Evolutionary conservation across 805 yeast genomes (phyloP), one percentile per base, ranked within the genome.

Genomic region (Scheffersomyces spartinae): DNA sequence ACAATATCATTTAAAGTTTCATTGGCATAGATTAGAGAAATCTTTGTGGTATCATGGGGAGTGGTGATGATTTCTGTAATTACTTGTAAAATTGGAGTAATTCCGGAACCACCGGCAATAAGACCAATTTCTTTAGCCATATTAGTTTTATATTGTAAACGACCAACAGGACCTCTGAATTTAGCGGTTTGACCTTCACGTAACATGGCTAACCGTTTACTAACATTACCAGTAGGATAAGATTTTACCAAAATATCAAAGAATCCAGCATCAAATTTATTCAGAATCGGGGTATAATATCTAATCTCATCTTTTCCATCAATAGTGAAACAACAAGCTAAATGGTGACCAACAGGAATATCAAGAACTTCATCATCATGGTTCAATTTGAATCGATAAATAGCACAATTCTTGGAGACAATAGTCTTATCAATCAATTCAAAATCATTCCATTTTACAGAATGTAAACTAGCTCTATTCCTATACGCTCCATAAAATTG

Each of bases 21-120:
- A 40, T 80, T 80, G 17, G 84, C 85, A 45, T 63, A 81, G 26
- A 81, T 59, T 36, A 81, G 52, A 3, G 71, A 61, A 28, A 81
- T 61, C 26, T 64, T 62, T 18, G 88, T 77, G 17, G 45, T 18
- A 47, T 79, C 86, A 30, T 64, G 73, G 3, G 83, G 74, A 15
- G 75, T 71, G 10, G 85, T 78, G 33, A 78, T 69, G 26, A 79
- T 63, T 31, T 68, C 68, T 32, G 80, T 74, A 26, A 81, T 60
- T 9, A 86, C 78, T 53, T 85, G 94, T 43, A 80, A 64, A 54
- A 83, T 74, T 19, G 96, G 95, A 6, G 95, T 83, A 35, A 86
- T 77, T 26, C 96, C 94, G 0, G 88, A 72, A 11, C 94, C 94
- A 38, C 91, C 94, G 6, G 86, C 88, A 38, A 81, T 61, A 55